Evolutionary conservation across 2,329 filamentous ascomycete genomes (phyloP).

Genomic region (Fusarium xylarioides): DNA sequence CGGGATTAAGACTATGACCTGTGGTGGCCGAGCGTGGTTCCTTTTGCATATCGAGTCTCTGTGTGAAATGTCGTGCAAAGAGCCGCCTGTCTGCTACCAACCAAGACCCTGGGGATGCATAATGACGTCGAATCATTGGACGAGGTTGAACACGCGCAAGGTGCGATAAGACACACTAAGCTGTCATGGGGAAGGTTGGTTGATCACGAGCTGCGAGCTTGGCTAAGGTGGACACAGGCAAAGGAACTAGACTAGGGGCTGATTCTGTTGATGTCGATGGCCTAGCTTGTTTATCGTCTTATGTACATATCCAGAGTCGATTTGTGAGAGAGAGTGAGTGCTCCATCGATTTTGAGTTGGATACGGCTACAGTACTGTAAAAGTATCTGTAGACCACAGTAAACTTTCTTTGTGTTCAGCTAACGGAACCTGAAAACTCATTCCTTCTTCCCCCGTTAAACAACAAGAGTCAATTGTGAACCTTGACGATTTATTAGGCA

Average conservation of each 20-base stretch:
- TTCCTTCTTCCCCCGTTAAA: conserved; percentile 2
- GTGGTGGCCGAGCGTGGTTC: neutral
- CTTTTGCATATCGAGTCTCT: neutral
- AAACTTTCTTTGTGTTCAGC: conserved; percentile 4
- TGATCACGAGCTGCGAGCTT: conserved; percentile 41
- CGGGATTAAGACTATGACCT: neutral
- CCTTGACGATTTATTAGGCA: neutral
- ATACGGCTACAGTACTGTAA: conserved; percentile 3
- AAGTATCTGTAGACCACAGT: neutral
- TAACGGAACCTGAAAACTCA: neutral
- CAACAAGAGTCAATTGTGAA: neutral
- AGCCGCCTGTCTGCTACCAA: conserved; percentile 27
- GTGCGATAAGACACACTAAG: conserved; percentile 33
- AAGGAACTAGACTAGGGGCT: conserved; percentile 11
- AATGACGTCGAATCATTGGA: conserved; percentile 39
- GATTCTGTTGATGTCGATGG: conserved; percentile 13
- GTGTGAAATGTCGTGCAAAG: conserved; percentile 9
- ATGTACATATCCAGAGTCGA: conserved; percentile 16
- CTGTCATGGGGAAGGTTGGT: conserved; percentile 19
- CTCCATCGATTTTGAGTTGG: conserved; percentile 4
- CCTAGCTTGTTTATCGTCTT: conserved; percentile 19
- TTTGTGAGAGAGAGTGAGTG: conserved; percentile 15
- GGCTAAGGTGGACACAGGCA: conserved; percentile 29
- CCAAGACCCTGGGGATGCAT: conserved; percentile 25
- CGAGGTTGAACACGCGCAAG: conserved; percentile 34